These are phyloP conservation scores for Hippophae rhamnoides DNA, from an alignment of 306 rosid genomes.

Conservation along the genomic window DNA sequence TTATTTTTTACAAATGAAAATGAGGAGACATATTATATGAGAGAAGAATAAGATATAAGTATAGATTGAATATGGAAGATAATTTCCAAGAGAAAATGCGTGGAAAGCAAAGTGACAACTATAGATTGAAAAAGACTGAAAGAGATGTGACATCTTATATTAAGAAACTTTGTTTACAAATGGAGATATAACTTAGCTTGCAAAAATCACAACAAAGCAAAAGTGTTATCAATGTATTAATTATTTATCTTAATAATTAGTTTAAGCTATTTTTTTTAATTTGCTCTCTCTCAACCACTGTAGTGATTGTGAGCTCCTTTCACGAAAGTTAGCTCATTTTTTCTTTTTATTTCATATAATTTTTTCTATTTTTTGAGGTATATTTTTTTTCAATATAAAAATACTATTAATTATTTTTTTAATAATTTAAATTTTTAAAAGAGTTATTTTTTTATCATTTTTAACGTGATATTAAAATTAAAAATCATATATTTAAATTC, in stretches of 20 bases:
- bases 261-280: conserved; percentile 13
- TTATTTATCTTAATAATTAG: conserved; percentile 26
- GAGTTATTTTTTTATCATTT: too few relatives aligned
- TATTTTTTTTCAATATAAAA: neutral
- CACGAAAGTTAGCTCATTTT: conserved; percentile 51
- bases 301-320: conserved; percentile 30
- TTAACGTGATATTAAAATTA: too few relatives aligned
- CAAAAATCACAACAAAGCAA: conserved; percentile 50
- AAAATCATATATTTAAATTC: too few relatives aligned
- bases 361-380: neutral
- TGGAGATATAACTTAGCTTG: conserved; percentile 55
- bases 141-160: conserved; percentile 51
- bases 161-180: conserved; percentile 19
- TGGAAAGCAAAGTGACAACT: conserved; percentile 47
- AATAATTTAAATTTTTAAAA: too few relatives aligned
- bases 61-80: neutral
- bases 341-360: conserved; percentile 23
- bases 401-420: too few relatives aligned
- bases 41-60: neutral
- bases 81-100: conserved; percentile 24
- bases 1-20: too few relatives aligned
- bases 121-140: conserved; percentile 42
- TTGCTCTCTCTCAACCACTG: conserved; percentile 42
- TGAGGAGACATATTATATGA: too few relatives aligned
- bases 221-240: conserved; percentile 18